These are phyloP conservation scores for Plantago coronopus DNA, from an alignment of 305 asterid genomes.

Conservation along the genomic window DNA sequence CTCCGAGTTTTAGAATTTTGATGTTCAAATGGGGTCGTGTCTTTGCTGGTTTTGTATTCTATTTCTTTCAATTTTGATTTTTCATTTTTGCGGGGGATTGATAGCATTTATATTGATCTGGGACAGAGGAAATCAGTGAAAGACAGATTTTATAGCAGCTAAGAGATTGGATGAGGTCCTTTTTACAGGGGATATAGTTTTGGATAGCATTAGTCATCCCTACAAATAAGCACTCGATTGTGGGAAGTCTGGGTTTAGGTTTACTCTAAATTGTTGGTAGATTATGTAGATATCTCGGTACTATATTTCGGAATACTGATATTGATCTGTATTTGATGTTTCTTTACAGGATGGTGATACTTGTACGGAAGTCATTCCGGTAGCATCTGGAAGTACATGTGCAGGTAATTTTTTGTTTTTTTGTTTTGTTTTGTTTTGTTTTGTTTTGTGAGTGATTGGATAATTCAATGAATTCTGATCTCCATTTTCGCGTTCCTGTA, in stretches of 20 bases:
- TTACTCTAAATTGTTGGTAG: background rate
- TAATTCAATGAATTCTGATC: constrained; percentile 10
- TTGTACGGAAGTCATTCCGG: constrained; percentile 21
- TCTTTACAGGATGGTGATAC: constrained; percentile 40
- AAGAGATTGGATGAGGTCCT: background rate
- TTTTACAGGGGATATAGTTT: background rate
- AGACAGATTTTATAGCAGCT: background rate
- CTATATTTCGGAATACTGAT: background rate
- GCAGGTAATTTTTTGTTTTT: constrained; percentile 43
- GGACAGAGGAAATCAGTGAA: background rate
- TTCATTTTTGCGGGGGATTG: background rate
- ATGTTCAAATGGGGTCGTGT: background rate
- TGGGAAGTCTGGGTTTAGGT: background rate
- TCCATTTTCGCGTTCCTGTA: constrained; percentile 9
- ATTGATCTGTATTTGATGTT: constrained; percentile 19
- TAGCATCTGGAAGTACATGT: constrained; percentile 21
- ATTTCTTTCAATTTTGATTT: background rate
- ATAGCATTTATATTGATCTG: background rate
- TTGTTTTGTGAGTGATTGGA: too few species aligned
- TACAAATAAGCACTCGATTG: background rate
- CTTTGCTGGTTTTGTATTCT: background rate
- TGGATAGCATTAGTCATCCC: background rate
- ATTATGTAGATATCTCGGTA: background rate
- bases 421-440: too few species aligned
- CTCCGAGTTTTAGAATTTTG: background rate